Conservation (phyloP, 2,329 filamentous ascomycete genomes). For the Blastomyces gilchristii region DNA sequence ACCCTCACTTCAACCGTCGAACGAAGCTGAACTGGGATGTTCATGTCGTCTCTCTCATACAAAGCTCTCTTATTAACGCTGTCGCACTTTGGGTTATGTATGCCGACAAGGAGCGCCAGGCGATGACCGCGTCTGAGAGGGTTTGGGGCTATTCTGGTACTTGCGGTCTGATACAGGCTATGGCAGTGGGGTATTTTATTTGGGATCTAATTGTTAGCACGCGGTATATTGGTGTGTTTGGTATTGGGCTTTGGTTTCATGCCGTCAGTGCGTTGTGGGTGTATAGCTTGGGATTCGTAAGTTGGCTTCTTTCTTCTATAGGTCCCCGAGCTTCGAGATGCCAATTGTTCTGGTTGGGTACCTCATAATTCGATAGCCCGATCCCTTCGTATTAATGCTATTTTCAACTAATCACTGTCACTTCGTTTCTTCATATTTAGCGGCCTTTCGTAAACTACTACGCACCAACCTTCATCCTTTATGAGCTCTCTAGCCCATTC, state of each 20-base stretch:
- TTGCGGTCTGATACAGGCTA: slow-evolving; percentile 48
- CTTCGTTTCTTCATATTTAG: slow-evolving; percentile 27
- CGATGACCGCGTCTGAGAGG: slow-evolving; percentile 43
- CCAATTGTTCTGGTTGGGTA: not conserved
- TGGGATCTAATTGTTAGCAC: slow-evolving; percentile 53
- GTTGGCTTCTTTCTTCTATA: slow-evolving; percentile 23
- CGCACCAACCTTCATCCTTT: slow-evolving; percentile 55
- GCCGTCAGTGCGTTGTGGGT: slow-evolving; percentile 51
- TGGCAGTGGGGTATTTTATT: slow-evolving; percentile 54
- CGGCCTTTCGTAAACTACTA: slow-evolving; percentile 58
- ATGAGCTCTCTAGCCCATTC: slow-evolving; percentile 56
- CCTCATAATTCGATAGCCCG: slow-evolving; percentile 3
- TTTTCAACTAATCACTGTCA: not conserved
- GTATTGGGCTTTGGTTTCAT: slow-evolving; percentile 52
- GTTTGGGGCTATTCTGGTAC: slow-evolving; percentile 54
- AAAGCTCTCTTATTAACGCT: slow-evolving; percentile 47
- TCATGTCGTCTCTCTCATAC: slow-evolving; percentile 53
- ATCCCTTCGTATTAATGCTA: not conserved
- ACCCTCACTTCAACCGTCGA: slow-evolving; percentile 43
- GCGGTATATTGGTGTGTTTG: slow-evolving; percentile 48
- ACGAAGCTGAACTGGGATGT: slow-evolving; percentile 58
- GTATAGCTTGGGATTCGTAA: slow-evolving; percentile 54
- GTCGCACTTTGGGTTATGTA: slow-evolving; percentile 50
- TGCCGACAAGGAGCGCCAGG: slow-evolving; percentile 45
- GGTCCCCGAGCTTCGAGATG: slow-evolving; percentile 8